Base-by-base conservation (phyloP, 306 rosid genomes). In the Crotalaria pallida region DNA sequence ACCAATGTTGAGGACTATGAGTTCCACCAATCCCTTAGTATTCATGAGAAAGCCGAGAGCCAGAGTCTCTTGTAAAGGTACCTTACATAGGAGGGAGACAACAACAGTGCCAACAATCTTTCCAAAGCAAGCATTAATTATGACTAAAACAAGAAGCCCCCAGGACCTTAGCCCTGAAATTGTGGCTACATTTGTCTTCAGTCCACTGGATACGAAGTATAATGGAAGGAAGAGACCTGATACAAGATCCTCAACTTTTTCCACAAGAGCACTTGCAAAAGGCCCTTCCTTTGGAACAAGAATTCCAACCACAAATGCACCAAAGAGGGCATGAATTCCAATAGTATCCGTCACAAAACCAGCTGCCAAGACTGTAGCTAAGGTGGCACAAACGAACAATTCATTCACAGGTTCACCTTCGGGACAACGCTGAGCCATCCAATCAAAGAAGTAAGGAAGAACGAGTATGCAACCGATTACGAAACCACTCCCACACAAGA, bases 1-100 rank as follows among this genome's bases (percentile, higher is more conserved):
- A 3, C 96, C 96, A 60, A 89, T 85, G 70, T 89, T 87, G 57
- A 89, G 96, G 51, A 87, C 96, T 50, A 88, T 82, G 72, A 88
- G 95, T 53, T 88, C 91, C 62, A 88, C 91, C 73, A 88, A 74
- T 5, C 96, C 90, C 75, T 89, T 89, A 0, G 84, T 89, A 71
- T 87, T 89, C 96, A 87, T 89, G 38, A 89, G 81, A 74, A 89
- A 83, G 41, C 92, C 96, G 6, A 89, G 79, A 1, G 96, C 73
- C 19, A 87, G n/a, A 60, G 96, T 80, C 55, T 89, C 92, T 3
- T 74, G 83, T 0, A 41, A 2, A 18, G 95, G 88, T 2, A 86
- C 6, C 70, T 66, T 84, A 66, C 77, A 84, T 7, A 74, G 71
- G 29, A 82, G 45, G 43, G 91, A 84, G 24, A 84, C 95, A 5